These are phyloP conservation scores for Fagus crenata DNA, from an alignment of 306 rosid genomes.

Conservation along the genomic window DNA sequence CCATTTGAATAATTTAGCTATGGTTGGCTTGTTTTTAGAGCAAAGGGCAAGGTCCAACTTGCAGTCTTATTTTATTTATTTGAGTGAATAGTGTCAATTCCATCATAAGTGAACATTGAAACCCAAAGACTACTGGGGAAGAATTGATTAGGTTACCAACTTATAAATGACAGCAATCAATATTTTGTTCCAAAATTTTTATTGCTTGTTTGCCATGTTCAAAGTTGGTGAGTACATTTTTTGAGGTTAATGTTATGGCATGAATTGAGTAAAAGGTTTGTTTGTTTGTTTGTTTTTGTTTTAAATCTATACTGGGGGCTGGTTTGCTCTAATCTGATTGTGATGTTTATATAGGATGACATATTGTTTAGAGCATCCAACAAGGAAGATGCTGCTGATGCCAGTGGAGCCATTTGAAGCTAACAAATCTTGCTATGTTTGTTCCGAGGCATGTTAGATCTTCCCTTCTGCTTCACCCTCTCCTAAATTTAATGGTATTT, in stretches of 20 bases:
- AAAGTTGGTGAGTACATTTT: not conserved
- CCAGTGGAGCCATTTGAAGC: slow-evolving; percentile 98
- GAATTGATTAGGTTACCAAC: not conserved
- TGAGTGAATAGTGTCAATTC: not conserved
- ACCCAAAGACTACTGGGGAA: not conserved
- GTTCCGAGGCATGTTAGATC: slow-evolving; percentile 71
- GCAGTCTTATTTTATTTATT: too few relatives aligned
- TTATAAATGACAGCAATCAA: not conserved
- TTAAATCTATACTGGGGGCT: not conserved
- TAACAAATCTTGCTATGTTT: slow-evolving; percentile 89
- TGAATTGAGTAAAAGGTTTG: not conserved
- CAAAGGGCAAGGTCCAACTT: not conserved
- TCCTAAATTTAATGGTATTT: not conserved
- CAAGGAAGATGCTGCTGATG: slow-evolving; percentile 86
- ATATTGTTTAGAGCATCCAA: slow-evolving; percentile 89
- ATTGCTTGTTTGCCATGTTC: not conserved
- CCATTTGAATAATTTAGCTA: not conserved
- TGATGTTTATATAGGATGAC: slow-evolving; percentile 67
- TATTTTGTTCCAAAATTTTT: not conserved
- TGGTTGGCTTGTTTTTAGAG: not conserved
- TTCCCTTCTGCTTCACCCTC: not conserved
- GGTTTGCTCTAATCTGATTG: slow-evolving; percentile 18
- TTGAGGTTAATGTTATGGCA: not conserved
- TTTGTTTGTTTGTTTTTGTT: not conserved
- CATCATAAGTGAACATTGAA: not conserved